phyloP scores from a whole-genome alignment of 495 filamentous ascomycete genomes.

The Rhizodiscina lignyota region DNA sequence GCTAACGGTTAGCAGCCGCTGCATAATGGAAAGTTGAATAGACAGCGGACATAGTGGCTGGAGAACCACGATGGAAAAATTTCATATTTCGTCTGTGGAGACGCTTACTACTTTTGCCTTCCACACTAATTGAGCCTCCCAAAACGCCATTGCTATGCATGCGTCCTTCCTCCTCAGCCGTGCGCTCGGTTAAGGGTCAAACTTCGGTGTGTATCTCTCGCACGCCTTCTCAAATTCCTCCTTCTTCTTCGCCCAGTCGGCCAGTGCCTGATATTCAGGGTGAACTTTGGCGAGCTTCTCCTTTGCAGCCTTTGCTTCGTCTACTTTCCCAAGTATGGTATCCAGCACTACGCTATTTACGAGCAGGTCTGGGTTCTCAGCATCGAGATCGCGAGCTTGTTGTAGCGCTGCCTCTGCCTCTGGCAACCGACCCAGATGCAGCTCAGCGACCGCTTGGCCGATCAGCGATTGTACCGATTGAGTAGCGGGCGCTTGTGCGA shows the following conservation, averaged over 20 bases:
- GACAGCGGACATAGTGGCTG: no score
- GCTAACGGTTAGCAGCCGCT: no score
- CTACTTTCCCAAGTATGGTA: constrained; percentile 59
- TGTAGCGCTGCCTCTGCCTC: constrained; percentile 80
- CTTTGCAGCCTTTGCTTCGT: constrained; percentile 38
- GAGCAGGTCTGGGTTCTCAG: constrained; percentile 52
- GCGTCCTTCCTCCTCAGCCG: no score
- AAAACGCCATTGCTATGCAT: no score
- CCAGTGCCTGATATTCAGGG: constrained; percentile 14
- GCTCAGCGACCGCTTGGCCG: constrained; percentile 78
- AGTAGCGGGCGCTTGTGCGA: constrained; percentile 68
- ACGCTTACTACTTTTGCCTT: no score
- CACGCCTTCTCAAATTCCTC: constrained; percentile 20
- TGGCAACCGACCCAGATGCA: constrained; percentile 76
- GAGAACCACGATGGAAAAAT: no score
- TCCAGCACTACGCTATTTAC: constrained; percentile 70
- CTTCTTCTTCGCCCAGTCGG: constrained; percentile 20
- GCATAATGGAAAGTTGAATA: no score
- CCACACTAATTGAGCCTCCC: no score
- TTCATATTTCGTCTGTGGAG: no score
- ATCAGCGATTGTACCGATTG: constrained; percentile 49
- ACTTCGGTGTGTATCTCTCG: constrained; percentile 23
- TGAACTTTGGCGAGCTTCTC: constrained; percentile 15
- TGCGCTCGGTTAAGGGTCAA: no score
- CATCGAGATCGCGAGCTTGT: constrained; percentile 59